Percentiles rank a stretch among this genome's conserved stretches.
phyloP scores from a whole-genome alignment of 306 rosid species.

The Prunus fruticosa region DNA sequence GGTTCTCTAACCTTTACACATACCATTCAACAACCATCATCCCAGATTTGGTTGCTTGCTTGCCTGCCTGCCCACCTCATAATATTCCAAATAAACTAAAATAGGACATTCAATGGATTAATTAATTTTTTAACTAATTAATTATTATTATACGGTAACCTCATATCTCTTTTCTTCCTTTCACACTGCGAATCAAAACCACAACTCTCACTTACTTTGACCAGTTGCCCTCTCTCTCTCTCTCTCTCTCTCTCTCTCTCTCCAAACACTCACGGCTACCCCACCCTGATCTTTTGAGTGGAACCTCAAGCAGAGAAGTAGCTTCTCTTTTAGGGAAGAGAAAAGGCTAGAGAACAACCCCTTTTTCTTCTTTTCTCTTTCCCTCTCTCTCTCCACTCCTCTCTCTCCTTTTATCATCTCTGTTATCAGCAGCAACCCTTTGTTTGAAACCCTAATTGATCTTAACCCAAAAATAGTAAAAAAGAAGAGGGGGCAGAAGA shows the following conservation, averaged over 20 bases:
- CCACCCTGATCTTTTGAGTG: conserved; percentile 57
- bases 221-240: conserved; percentile 10
- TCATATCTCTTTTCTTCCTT: conserved; percentile 22
- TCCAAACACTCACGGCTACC: conserved; percentile 38
- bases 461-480: conserved; percentile 6
- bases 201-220: conserved; percentile 52
- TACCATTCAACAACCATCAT: conserved; percentile 56
- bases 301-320: conserved; percentile 38
- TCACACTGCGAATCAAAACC: conserved; percentile 42
- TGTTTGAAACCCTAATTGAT: conserved; percentile 42
- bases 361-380: not conserved
- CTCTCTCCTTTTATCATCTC: not conserved
- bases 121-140: not conserved
- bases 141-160: conserved; percentile 1
- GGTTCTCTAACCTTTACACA: conserved; percentile 37
- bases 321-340: conserved; percentile 39
- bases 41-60: conserved; percentile 53
- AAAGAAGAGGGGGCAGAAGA: not conserved
- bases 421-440: conserved; percentile 6
- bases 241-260: conserved; percentile 10
- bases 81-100: conserved; percentile 19
- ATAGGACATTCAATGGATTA: not conserved
- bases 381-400: not conserved
- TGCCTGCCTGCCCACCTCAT: conserved; percentile 41
- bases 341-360: conserved; percentile 30